Evolutionary conservation across 208 protist genomes (phyloP), one percentile per base, ranked within the genome.

Genomic region (Leishmania turanica): DNA sequence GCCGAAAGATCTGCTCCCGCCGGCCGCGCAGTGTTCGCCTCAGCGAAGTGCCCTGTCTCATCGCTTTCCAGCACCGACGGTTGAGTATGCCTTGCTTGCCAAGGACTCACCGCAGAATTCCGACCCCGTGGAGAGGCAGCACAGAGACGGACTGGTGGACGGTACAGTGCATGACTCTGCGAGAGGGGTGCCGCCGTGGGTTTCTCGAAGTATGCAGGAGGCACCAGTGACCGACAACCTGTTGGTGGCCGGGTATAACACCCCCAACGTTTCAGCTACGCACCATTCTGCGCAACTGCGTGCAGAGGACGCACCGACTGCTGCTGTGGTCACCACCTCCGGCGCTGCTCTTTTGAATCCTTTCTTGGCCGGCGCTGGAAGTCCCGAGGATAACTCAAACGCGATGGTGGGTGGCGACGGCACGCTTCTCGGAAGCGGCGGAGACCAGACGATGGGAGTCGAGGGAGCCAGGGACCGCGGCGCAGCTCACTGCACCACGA

Each of bases 361-460:
- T 42, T 62, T 62, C 72, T 62, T 76, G 34, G 81, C 62, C 1
- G 69, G 70, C 40, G 69, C 51, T 17, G 51, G 40, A 21, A 34
- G 54, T 9, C 17, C 17, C n/a, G 37, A 2, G 24, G 74, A 47
- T 11, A 53, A 81, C 77, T 49, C 62, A 49, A 75, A 81, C 31
- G 69, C 54, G 37, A 69, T 34, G 3, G 60, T 13, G 40, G 31
- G 56, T 13, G 37, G 24, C 27, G 49, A 58, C 17, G 31, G 45
- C 21, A 51, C 56, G 4, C 40, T 21, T 24, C 24, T 51, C 42
- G 15, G 47, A 34, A 51, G 15, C 54, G 75, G 8, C 31, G 56
- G 5, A 62, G 34, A 17, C 17, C 40, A 24, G 2, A 47, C 4
- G 47, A 65, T 34, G 65, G 60, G 34, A 37, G 37, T 45, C 24